These are phyloP conservation scores for Falciphora oryzae DNA, from an alignment of 2,329 filamentous ascomycete genomes.

Conservation along the genomic window DNA sequence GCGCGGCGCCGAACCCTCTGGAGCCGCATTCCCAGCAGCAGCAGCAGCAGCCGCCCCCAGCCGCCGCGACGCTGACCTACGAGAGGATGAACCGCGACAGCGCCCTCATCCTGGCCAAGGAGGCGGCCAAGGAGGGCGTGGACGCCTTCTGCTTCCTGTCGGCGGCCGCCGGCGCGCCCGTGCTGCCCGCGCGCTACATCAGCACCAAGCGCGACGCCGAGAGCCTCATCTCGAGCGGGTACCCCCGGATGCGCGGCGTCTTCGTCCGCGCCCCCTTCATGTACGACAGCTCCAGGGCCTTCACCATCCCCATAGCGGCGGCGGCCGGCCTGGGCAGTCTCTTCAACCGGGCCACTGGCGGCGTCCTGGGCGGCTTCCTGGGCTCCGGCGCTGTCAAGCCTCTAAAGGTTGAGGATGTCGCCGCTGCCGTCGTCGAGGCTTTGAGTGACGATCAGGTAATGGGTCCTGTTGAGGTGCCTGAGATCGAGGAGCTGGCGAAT, in stretches of 20 bases:
- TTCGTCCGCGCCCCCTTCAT: conserved; percentile 85
- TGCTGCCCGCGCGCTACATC: conserved; percentile 82
- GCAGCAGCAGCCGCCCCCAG: conserved; percentile 44
- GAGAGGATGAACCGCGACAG: conserved; percentile 94
- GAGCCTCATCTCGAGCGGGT: conserved; percentile 62
- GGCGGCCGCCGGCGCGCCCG: conserved; percentile 76
- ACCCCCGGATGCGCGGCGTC: conserved; percentile 69
- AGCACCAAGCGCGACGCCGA: conserved; percentile 90
- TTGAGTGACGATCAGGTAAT: conserved; percentile 66
- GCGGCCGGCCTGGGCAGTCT: conserved; percentile 67
- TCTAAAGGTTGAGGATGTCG: conserved; percentile 79
- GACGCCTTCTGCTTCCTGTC: conserved; percentile 81
- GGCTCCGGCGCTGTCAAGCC: conserved; percentile 82
- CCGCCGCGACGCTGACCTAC: conserved; percentile 67
- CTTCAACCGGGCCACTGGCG: conserved; percentile 72
- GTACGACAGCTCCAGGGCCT: conserved; percentile 74
- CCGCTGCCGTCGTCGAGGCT: conserved; percentile 84
- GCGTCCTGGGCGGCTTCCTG: conserved; percentile 68
- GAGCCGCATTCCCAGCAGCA: conserved; percentile 35
- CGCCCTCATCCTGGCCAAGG: conserved; percentile 76
- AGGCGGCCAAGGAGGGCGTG: conserved; percentile 60
- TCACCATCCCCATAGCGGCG: conserved; percentile 81
- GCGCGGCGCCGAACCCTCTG: conserved; percentile 64
- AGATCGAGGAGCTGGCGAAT: conserved; percentile 76
- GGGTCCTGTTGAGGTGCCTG: conserved; percentile 70